Evolutionary conservation across 805 yeast species (phyloP).

Genomic region (Yamadazyma sp.): DNA sequence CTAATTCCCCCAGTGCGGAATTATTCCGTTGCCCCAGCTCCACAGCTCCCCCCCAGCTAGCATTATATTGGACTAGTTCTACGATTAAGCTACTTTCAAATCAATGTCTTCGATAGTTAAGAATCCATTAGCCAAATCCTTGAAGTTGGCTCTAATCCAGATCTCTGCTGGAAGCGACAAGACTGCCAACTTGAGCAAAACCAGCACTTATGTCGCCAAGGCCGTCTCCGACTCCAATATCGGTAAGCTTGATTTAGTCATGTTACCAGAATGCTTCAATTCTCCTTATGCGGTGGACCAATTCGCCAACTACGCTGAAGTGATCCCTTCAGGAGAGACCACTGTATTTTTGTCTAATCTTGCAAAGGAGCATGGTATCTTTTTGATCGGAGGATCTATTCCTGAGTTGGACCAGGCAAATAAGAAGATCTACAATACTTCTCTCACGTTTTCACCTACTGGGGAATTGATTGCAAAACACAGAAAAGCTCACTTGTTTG

Average conservation of each 20-base stretch:
- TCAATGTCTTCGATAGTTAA: constrained; percentile 18
- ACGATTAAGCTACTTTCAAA: too few species aligned
- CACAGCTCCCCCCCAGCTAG: too few species aligned
- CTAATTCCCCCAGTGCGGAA: too few species aligned
- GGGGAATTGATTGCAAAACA: constrained; percentile 84
- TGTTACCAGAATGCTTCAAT: constrained; percentile 94
- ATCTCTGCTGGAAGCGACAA: constrained; percentile 81
- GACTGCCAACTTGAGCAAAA: constrained; percentile 70
- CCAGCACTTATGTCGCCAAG: constrained; percentile 56
- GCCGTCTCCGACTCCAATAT: constrained; percentile 48
- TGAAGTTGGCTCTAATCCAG: constrained; percentile 84
- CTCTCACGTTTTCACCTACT: constrained; percentile 64
- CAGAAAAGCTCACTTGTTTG: constrained; percentile 88
- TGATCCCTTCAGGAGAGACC: constrained; percentile 73
- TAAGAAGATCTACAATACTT: constrained; percentile 67
- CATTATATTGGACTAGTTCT: too few species aligned
- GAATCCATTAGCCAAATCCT: constrained; percentile 49
- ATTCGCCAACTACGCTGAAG: constrained; percentile 85
- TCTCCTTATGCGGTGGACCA: constrained; percentile 90
- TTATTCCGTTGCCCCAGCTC: too few species aligned
- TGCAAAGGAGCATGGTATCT: constrained; percentile 65
- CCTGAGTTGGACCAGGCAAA: constrained; percentile 69
- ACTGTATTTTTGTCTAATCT: constrained; percentile 59
- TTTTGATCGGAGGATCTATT: constrained; percentile 85
- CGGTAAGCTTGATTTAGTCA: constrained; percentile 60